Evolutionary conservation across 1,284 basidiomycete genomes (phyloP).

Genomic region (Tilletia walkeri): DNA sequence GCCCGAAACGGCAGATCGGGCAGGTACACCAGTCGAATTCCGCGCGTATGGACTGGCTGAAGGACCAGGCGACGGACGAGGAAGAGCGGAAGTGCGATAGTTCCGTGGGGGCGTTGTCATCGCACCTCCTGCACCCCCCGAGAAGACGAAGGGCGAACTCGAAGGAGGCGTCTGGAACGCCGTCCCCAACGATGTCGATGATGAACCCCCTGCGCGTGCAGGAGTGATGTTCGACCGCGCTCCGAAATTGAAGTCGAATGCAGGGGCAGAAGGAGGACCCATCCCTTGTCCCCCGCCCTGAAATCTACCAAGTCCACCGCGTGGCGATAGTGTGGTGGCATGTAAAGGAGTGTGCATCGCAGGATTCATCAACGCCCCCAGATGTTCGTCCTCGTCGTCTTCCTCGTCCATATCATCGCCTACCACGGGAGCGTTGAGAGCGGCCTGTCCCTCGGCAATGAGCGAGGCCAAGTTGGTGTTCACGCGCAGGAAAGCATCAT

Average conservation of each 20-base stretch:
- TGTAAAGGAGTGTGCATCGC: slow-evolving; percentile 2
- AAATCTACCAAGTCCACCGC: background rate
- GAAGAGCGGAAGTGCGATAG: background rate
- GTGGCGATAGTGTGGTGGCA: background rate
- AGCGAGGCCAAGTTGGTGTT: slow-evolving; percentile 7
- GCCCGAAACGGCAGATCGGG: too few species aligned
- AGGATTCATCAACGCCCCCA: slow-evolving; percentile 6
- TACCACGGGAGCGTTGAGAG: background rate
- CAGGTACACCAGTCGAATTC: background rate
- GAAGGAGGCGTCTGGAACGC: background rate
- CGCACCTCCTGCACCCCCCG: background rate
- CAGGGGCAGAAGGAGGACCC: background rate
- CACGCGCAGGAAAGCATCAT: slow-evolving; percentile 14
- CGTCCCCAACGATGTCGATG: background rate
- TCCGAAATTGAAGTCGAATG: slow-evolving; percentile 7
- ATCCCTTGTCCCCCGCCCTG: background rate
- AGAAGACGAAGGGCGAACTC: background rate
- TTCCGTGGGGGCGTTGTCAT: background rate
- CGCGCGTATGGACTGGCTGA: background rate
- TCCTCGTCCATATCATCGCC: slow-evolving; percentile 7
- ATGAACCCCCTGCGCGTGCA: background rate
- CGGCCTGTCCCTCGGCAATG: slow-evolving; percentile 14
- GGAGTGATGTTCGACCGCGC: background rate
- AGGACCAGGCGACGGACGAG: background rate
- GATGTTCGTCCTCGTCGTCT: slow-evolving; percentile 11